These are phyloP conservation scores for Rhynchosporium secalis DNA, from an alignment of 2,329 filamentous ascomycete species.

Conservation along the genomic window DNA sequence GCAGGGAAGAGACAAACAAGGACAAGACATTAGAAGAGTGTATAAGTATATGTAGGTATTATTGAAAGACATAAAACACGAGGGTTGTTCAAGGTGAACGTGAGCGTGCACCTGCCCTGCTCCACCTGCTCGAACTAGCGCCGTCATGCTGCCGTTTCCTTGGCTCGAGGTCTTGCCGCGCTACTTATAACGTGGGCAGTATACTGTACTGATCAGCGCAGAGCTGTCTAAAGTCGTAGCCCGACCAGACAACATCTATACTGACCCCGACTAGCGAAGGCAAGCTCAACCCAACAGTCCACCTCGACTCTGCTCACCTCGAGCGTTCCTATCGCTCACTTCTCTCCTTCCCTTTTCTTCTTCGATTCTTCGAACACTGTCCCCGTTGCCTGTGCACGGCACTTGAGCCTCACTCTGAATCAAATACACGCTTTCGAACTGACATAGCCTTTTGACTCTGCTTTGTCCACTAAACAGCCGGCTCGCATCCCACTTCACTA, in stretches of 20 bases:
- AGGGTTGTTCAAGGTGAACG: background rate
- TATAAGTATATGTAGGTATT: too few relatives aligned
- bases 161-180: slow-evolving; percentile 17
- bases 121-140: background rate
- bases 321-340: background rate
- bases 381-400: slow-evolving; percentile 18
- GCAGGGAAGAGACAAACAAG: too few relatives aligned
- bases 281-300: slow-evolving; percentile 19
- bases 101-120: background rate
- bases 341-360: background rate
- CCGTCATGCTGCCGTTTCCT: background rate
- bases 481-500: slow-evolving; percentile 30
- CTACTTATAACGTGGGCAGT: slow-evolving; percentile 20
- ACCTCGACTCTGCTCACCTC: too few relatives aligned
- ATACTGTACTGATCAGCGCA: slow-evolving; percentile 8
- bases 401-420: slow-evolving; percentile 18
- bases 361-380: background rate
- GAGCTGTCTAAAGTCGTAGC: background rate
- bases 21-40: too few relatives aligned
- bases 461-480: slow-evolving; percentile 29
- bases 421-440: slow-evolving; percentile 21
- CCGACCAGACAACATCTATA: background rate
- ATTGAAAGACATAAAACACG: background rate
- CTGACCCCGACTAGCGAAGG: slow-evolving; percentile 11
- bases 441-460: slow-evolving; percentile 26